Evolutionary conservation across 2,329 filamentous ascomycete species (phyloP).

Genomic region (Penicillium sp.): DNA sequence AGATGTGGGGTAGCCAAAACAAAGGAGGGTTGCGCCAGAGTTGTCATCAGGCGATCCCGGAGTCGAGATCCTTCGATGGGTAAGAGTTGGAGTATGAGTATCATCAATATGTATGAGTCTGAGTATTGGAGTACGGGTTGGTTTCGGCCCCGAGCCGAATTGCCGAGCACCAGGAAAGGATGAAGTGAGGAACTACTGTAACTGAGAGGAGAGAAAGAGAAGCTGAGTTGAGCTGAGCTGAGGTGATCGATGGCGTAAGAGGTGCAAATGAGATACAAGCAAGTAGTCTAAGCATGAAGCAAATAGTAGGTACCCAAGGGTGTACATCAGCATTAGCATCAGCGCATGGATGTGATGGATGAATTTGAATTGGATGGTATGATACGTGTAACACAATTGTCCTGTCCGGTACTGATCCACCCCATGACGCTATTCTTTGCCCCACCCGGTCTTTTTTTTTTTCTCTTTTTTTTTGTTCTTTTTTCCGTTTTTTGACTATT

Average conservation of each 20-base stretch:
- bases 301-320: too few species aligned
- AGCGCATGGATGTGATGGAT: too few species aligned
- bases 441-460: constrained; percentile 11
- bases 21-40: not conserved
- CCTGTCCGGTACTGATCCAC: constrained; percentile 26
- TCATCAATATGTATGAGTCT: too few species aligned
- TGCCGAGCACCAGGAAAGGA: not conserved
- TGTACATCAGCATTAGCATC: too few species aligned
- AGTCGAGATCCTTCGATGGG: constrained; percentile 1
- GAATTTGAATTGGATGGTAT: too few species aligned
- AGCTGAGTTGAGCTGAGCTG: not conserved
- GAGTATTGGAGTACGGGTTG: not conserved
- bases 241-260: constrained; percentile 2
- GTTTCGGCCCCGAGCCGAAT: constrained; percentile 16
- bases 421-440: constrained; percentile 28
- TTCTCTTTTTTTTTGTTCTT: constrained; percentile 6
- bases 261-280: not conserved
- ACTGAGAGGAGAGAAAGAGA: too few species aligned
- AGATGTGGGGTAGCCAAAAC: constrained; percentile 19
- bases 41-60: constrained; percentile 17
- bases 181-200: too few species aligned
- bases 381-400: not conserved
- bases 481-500: not conserved
- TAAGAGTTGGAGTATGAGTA: too few species aligned
- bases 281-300: too few species aligned